Evolutionary conservation across 345 rosid genomes (phyloP), one percentile per base, ranked within the genome.

Genomic region (Aethionema arabicum): DNA sequence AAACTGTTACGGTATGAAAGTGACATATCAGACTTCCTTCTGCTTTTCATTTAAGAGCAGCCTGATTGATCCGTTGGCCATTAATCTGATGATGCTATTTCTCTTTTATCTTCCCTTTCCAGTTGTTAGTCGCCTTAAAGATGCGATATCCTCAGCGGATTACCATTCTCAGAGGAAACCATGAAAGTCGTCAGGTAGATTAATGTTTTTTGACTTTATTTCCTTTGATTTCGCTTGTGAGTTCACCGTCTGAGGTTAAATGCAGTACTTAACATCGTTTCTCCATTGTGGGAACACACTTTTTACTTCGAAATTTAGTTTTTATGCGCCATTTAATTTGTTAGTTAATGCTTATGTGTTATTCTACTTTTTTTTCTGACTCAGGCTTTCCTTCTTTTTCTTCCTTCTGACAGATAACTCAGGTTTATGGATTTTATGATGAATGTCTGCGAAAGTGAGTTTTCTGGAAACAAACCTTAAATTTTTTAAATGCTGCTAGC

Each of bases 371-470:
- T 63, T 31, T 13, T 41, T 35, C 59, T 70, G 65, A 70, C 59
- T 8, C 35, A 11, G 45, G 12, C 12, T 56, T 49, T 63, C 49
- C 56, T 40, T 46, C 8, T 43, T 45, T 41, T 32, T 47, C 14
- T 70, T 63, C 41, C 3, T 4, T 71, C 56, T 58, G 32, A 83
- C 96, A 92, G 99, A 90, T 92, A 57, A 92, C 98, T 72, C 97
- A 89, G 76, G 98, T 92, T 69, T 89, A 92, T 87, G 98, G 98
- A 38, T 92, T 92, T 76, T 92, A 92, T 76, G 98, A 89, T 68
- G 99, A 92, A 71, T 92, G 99, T 78, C 84, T 92, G 60, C 76
- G 98, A 77, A 92, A 92, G 98, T 92, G 77, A 89, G 98, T 82
- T 60, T 52, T 58, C 61, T 71, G 60, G 29, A 57, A 49, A 52